Conservation (phyloP, 78 protist species). For the Acrasis kona region DNA sequence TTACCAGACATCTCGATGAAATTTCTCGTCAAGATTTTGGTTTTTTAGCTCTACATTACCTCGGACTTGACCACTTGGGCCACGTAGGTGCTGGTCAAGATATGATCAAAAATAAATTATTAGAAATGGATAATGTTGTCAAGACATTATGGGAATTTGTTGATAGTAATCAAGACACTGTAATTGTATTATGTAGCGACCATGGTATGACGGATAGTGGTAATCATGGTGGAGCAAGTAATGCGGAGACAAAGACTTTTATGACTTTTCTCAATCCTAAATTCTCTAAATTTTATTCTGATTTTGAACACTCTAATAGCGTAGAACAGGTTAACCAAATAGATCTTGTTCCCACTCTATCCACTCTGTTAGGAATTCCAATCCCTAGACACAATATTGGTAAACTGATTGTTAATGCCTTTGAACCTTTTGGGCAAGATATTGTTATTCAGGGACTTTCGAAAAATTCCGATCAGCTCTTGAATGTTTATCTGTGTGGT, state of each 20-base stretch:
- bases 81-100: constrained; percentile 42
- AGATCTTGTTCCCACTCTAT: too few species aligned
- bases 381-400: too few species aligned
- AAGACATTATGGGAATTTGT: constrained; percentile 20
- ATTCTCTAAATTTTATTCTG: too few species aligned
- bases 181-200: constrained; percentile 54
- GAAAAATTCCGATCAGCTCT: too few species aligned
- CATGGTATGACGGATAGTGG: constrained; percentile 85
- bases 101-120: constrained; percentile 58
- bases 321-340: too few species aligned
- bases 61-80: constrained; percentile 83
- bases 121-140: constrained; percentile 71
- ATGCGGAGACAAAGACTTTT: constrained; percentile 43
- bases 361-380: too few species aligned
- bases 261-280: too few species aligned
- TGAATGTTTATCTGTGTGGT: too few species aligned
- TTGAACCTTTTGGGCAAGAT: too few species aligned
- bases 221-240: constrained; percentile 81
- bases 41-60: constrained; percentile 69
- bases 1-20: constrained; percentile 68
- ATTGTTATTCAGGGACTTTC: too few species aligned
- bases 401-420: too few species aligned
- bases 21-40: constrained; percentile 56
- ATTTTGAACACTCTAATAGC: too few species aligned
- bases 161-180: neutral